A percentile compares a stretch with the other conserved stretches of the same genome.
phyloP scores from a whole-genome alignment of 1,284 basidiomycete genomes.

The Fomitopsis palustris region DNA sequence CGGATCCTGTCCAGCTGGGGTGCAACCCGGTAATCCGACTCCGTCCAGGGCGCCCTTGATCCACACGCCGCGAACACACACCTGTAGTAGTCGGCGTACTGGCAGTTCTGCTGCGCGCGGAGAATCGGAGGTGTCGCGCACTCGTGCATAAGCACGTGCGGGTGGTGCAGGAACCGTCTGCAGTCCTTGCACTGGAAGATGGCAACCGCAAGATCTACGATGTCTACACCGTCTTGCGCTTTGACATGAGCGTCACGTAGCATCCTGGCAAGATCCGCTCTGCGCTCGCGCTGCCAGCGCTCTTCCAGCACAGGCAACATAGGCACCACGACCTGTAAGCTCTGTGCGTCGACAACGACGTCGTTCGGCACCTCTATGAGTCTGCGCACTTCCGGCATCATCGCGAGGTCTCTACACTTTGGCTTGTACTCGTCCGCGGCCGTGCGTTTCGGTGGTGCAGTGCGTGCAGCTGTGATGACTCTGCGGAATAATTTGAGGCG shows the following conservation, averaged over 20 bases:
- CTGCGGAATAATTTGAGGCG: not conserved
- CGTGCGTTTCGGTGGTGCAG: not conserved
- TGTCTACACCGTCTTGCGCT: not conserved
- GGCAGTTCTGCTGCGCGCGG: too few relatives aligned
- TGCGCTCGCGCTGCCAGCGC: not conserved
- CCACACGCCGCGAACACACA: not conserved
- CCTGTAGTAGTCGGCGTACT: not conserved
- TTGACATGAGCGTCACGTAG: too few relatives aligned
- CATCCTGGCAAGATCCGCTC: not conserved
- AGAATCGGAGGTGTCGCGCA: not conserved
- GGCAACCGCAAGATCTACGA: not conserved
- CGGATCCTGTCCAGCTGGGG: too few relatives aligned
- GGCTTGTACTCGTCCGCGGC: slow-evolving; percentile 2
- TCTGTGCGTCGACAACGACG: not conserved
- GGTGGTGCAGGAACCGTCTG: not conserved
- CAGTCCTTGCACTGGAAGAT: not conserved
- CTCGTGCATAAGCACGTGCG: not conserved
- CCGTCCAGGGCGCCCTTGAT: not conserved
- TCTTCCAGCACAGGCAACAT: not conserved
- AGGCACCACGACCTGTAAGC: not conserved
- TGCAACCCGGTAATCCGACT: not conserved
- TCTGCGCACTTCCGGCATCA: slow-evolving; percentile 1
- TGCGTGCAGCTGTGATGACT: not conserved
- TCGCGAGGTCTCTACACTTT: not conserved
- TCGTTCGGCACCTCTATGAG: not conserved